Evolutionary conservation across 306 rosid genomes (phyloP).

Genomic region (Prinsepia uniflora): DNA sequence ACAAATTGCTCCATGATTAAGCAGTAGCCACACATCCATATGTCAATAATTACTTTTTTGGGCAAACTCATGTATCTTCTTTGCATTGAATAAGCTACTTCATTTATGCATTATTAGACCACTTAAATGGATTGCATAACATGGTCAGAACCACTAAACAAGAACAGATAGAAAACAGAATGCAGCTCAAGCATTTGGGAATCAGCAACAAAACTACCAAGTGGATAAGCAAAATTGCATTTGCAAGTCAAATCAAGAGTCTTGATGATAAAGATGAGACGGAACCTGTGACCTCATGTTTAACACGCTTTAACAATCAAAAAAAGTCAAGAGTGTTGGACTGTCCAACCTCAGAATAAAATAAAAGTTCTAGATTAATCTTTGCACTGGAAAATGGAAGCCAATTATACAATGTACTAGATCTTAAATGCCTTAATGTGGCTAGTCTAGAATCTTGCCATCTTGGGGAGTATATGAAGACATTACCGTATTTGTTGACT

Average conservation of each 20-base stretch:
- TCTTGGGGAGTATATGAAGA: too few relatives aligned
- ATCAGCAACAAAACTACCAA: neutral
- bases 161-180: neutral
- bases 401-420: too few relatives aligned
- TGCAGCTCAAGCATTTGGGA: neutral
- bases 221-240: neutral
- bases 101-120: neutral
- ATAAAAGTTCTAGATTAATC: too few relatives aligned
- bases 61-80: neutral
- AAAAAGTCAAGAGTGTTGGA: neutral
- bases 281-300: neutral
- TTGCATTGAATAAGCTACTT: neutral
- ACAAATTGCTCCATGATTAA: neutral
- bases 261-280: neutral
- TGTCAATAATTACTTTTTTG: neutral
- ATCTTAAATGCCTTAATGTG: too few relatives aligned
- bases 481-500: too few relatives aligned
- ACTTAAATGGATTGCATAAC: neutral
- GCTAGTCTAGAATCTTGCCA: too few relatives aligned
- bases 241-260: neutral
- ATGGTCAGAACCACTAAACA: neutral
- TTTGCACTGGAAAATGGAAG: too few relatives aligned
- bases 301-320: neutral
- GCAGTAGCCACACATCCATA: neutral
- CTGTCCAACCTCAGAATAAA: too few relatives aligned